A percentile compares a stretch with the other conserved stretches of the same genome.
Evolutionary conservation across 352 stramenopile species (phyloP).

Genomic region (Lagenidium giganteum): DNA sequence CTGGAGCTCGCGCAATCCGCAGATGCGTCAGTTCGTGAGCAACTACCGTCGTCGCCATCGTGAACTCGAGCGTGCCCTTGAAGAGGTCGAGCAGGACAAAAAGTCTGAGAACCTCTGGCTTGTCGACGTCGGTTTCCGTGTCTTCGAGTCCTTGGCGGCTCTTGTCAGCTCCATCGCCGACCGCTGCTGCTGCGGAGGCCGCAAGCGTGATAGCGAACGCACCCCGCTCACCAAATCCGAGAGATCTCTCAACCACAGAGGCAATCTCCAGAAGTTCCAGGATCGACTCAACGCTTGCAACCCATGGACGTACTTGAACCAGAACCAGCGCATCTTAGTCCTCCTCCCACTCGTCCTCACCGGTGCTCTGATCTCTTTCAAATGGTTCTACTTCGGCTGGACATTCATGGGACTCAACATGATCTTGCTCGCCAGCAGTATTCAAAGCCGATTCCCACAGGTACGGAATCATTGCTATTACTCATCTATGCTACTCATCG

Average conservation of each 20-base stretch:
- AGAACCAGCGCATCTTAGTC: conserved; percentile 56
- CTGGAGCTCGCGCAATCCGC: conserved; percentile 77
- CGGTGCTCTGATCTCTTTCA: conserved; percentile 79
- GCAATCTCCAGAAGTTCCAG: conserved; percentile 46
- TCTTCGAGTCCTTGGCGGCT: conserved; percentile 66
- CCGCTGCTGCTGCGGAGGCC: conserved; percentile 20
- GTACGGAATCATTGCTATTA: too few species aligned
- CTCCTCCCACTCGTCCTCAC: conserved; percentile 62
- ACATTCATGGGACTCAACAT: conserved; percentile 79
- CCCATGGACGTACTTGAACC: conserved; percentile 77
- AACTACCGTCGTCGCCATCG: conserved; percentile 79
- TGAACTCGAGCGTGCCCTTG: conserved; percentile 64
- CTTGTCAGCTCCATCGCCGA: conserved; percentile 47
- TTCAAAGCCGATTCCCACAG: conserved; percentile 80
- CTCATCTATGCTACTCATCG: background rate
- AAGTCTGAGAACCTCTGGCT: conserved; percentile 81
- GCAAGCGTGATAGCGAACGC: conserved; percentile 2
- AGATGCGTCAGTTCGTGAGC: conserved; percentile 86
- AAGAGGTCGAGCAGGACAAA: conserved; percentile 76
- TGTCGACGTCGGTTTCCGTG: conserved; percentile 78
- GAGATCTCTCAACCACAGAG: conserved; percentile 25
- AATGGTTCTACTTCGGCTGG: conserved; percentile 75
- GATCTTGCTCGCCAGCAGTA: conserved; percentile 70
- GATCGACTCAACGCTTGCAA: conserved; percentile 54
- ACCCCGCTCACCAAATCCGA: conserved; percentile 16